phyloP scores from a whole-genome alignment of 805 yeast genomes.

The Metschnikowia dekortorum region DNA sequence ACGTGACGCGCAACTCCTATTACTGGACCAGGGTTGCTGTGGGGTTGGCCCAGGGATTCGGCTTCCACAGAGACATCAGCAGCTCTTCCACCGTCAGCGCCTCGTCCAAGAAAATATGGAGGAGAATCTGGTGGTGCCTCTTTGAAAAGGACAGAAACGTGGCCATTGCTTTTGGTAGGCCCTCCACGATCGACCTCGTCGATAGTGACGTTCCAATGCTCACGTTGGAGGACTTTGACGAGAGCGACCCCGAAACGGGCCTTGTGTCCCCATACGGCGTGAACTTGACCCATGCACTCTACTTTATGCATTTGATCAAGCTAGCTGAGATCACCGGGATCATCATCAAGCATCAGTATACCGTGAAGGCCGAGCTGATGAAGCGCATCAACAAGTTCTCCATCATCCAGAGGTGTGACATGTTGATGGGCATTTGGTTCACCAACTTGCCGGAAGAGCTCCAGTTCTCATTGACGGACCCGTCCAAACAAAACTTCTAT shows the following conservation, averaged over 20 bases:
- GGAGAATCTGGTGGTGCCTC: constrained; percentile 74
- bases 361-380: constrained; percentile 61
- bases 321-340: constrained; percentile 69
- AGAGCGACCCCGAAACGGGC: constrained; percentile 40
- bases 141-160: constrained; percentile 66
- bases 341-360: constrained; percentile 62
- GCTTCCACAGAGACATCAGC: constrained; percentile 60
- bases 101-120: constrained; percentile 46
- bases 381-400: constrained; percentile 39
- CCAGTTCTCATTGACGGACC: constrained; percentile 56
- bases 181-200: constrained; percentile 59
- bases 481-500: constrained; percentile 49
- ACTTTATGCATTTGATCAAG: constrained; percentile 59
- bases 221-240: constrained; percentile 58
- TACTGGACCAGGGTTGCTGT: constrained; percentile 71
- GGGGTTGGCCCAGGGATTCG: constrained; percentile 69
- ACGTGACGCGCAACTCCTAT: constrained; percentile 59
- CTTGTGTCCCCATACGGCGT: constrained; percentile 41
- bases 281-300: constrained; percentile 47
- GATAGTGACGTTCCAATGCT: constrained; percentile 79
- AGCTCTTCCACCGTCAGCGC: constrained; percentile 36
- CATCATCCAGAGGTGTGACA: constrained; percentile 63
- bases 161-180: constrained; percentile 72
- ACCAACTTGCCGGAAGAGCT: constrained; percentile 58
- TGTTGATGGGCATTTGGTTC: constrained; percentile 76